phyloP scores from a whole-genome alignment of 2,329 filamentous ascomycete genomes.

The Penicillium brevicompactum region DNA sequence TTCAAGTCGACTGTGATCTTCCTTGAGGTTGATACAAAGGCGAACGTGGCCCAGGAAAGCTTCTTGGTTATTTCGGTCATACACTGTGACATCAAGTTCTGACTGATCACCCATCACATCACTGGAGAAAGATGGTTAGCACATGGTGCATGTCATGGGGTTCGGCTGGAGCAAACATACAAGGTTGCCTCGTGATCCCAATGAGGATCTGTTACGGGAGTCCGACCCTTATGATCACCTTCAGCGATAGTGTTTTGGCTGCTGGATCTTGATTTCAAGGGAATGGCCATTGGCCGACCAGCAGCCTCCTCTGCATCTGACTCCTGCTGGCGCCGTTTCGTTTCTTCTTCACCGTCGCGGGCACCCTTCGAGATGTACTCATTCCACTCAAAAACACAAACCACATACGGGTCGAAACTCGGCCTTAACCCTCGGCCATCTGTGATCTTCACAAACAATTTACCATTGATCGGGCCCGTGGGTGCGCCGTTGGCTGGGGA shows the following conservation, averaged over 20 bases:
- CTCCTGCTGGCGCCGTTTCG: conserved; percentile 61
- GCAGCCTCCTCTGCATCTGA: conserved; percentile 69
- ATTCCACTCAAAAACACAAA: conserved; percentile 94
- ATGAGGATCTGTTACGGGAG: conserved; percentile 76
- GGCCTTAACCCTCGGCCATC: conserved; percentile 81
- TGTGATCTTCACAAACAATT: conserved; percentile 83
- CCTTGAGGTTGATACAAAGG: conserved; percentile 70
- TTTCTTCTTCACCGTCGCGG: conserved; percentile 61
- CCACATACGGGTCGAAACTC: conserved; percentile 88
- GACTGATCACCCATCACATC: conserved; percentile 92
- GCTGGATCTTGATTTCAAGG: conserved; percentile 94
- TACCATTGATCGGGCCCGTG: conserved; percentile 76
- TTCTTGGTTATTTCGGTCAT: conserved; percentile 82
- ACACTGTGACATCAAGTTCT: conserved; percentile 88
- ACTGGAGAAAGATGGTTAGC: conserved; percentile 53
- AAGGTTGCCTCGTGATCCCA: conserved; percentile 97
- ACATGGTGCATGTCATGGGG: conserved; percentile 3
- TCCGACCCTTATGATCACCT: conserved; percentile 59
- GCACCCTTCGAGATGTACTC: conserved; percentile 93
- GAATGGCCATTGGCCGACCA: conserved; percentile 86
- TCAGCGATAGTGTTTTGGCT: conserved; percentile 87
- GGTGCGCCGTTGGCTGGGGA: conserved; percentile 55
- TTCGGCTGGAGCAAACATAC: conserved; percentile 58
- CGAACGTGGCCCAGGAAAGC: conserved; percentile 90
- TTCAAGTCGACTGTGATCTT: conserved; percentile 70